Base-by-base conservation (phyloP, 768 basidiomycete genomes). In the Leccinum ochraceum region DNA sequence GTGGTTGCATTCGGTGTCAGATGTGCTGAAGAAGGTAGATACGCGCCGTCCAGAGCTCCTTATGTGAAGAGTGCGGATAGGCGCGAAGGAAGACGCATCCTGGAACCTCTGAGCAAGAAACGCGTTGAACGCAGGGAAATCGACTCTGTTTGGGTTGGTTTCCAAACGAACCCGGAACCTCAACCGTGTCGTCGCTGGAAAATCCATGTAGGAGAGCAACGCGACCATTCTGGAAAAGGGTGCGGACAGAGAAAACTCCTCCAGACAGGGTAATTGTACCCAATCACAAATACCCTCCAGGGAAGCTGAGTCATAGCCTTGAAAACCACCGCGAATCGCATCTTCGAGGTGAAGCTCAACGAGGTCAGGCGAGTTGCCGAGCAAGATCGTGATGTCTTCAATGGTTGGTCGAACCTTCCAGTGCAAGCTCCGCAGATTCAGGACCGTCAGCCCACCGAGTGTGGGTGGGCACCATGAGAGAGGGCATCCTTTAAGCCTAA, bases 301-400 rank as follows among this genome's bases (percentile, higher is more conserved):
- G 16, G 13, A n/a, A 26, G 36, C 26, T 6, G 54, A 14, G 54
- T 57, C 26, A 20, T 28, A 46, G 44, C 3, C n/a, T 20, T 4
- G 1, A n/a, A 20, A n/a, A 20, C 54, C 26, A 20, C 26, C 34
- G 5, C 34, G 57, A 37, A 57, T 57, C 13, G 54, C 34, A 13
- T 37, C 4, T 2, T 57, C 24, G 17, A 57, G 53, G 24, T 57
- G 3, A 36, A 56, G 56, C n/a, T 1, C 24, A 36, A 6, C 53
- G 14, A 57, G 53, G 34, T 16, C 54, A n/a, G 57, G 54, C 57
- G 57, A 37, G n/a, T 56, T 13, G 14, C n/a, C n/a, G n/a, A 57
- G 57, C 5, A 36, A 10, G 8, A 14, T 8, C 24, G 10, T 10
- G 24, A 57, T 24, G n/a, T 37, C 54, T 6, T n/a, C n/a, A 6